phyloP scores from a whole-genome alignment of 1,284 basidiomycete genomes.

The Inonotus obliquus region DNA sequence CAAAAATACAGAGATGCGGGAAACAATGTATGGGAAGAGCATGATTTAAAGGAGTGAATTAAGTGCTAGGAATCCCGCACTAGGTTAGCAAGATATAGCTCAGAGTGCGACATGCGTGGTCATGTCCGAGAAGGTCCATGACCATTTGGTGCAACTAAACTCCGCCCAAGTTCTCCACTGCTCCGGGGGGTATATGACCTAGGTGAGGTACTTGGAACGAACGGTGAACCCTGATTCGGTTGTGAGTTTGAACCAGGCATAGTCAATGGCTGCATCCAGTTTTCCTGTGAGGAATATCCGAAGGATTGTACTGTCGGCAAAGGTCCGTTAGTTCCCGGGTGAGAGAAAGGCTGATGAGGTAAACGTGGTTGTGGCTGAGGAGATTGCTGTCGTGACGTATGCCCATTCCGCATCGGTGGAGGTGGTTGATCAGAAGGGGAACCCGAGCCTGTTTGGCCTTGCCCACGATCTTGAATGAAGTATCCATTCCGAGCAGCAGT shows the following conservation, averaged over 20 bases:
- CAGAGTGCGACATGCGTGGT: background rate
- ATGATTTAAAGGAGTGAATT: background rate
- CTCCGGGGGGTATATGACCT: slow-evolving; percentile 17
- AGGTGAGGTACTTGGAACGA: slow-evolving; percentile 9
- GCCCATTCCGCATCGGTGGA: slow-evolving; percentile 36
- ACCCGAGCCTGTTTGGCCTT: slow-evolving; percentile 22
- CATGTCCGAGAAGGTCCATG: slow-evolving; percentile 14
- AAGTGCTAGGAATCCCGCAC: background rate
- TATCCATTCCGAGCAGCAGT: slow-evolving; percentile 14
- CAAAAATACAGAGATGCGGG: slow-evolving; percentile 14
- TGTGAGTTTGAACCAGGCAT: slow-evolving; percentile 6
- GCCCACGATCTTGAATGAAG: slow-evolving; percentile 18
- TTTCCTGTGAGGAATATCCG: slow-evolving; percentile 8
- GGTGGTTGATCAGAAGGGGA: slow-evolving; percentile 33
- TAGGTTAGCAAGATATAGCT: background rate
- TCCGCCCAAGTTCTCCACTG: slow-evolving; percentile 14
- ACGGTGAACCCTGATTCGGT: slow-evolving; percentile 3
- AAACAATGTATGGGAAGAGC: background rate
- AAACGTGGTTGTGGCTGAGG: slow-evolving; percentile 36
- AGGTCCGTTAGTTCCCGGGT: slow-evolving; percentile 29
- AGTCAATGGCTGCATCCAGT: slow-evolving; percentile 13
- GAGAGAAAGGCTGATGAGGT: slow-evolving; percentile 41
- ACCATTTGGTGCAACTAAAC: slow-evolving; percentile 6
- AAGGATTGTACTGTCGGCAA: slow-evolving; percentile 8
- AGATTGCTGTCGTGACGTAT: slow-evolving; percentile 34